Base-by-base conservation (phyloP, 345 rosid genomes). In the Bruguiera sexangula region DNA sequence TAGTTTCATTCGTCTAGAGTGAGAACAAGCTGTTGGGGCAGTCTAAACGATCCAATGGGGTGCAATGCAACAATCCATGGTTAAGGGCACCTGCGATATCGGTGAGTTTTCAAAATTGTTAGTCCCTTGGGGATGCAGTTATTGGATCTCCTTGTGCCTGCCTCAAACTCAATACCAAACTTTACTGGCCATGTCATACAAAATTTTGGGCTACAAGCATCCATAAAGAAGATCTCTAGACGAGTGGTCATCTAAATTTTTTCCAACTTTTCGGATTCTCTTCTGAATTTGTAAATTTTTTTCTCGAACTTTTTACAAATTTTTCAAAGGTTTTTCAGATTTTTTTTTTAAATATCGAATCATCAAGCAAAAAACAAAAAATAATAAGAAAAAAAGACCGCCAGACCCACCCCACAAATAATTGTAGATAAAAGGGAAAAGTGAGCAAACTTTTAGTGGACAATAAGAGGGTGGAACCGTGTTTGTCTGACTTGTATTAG, bases 351-450 rank as follows among this genome's bases (percentile, higher is more conserved):
- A 34, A 1, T 7, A 34, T 0, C 2, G 8, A 1, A 8, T 34
- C 1, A 34, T 1, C 8, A 5, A 6, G 5, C 8, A 5, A 32
- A 6, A 32, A 1, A 34, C 1, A 1, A 34, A 34, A 34, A 34
- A 34, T 6, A 7, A 24, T 24, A 24, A 24, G 24, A 24, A 1
- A 34, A 7, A 7, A 34, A 7, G 6, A 34, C 85, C 83, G 78
- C 78, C 80, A 81, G 84, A 71, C 86, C 88, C 85, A 87, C 89
- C 91, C 83, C 62, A 13, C 70, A 65, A 85, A 84, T 83, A 85
- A 85, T 87, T 86, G 81, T 64, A 76, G 68, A 82, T 81, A 81
- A 83, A 81, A 63, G 68, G 58, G 72, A 31, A 87, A 84, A 79
- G 84, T 68, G 61, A 75, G 67, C 70, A 72, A 67, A 68, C 80